These are phyloP conservation scores for Kazachstania sp. DNA, from an alignment of 1,139 yeast species.

Conservation along the genomic window DNA sequence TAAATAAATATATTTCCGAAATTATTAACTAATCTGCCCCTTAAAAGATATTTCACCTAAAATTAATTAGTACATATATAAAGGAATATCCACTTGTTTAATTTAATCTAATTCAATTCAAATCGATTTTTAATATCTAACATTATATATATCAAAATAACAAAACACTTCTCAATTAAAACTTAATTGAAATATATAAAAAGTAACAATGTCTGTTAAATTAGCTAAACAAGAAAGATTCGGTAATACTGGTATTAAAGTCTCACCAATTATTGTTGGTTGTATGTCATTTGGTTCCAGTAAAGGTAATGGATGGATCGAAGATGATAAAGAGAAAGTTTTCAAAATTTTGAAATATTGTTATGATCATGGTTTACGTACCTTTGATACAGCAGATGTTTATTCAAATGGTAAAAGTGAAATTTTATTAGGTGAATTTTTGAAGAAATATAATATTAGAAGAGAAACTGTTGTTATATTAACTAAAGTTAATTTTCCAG, in stretches of 20 bases:
- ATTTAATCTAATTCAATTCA: too few species aligned
- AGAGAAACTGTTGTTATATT: slow-evolving; percentile 25
- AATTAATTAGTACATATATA: too few species aligned
- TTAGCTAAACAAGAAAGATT: slow-evolving; percentile 8
- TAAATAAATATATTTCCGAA: too few species aligned
- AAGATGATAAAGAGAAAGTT: slow-evolving; percentile 31
- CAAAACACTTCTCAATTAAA: too few species aligned
- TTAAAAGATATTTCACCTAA: too few species aligned
- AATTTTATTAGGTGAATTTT: slow-evolving; percentile 32
- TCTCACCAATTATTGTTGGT: slow-evolving; percentile 43
- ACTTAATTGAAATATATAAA: too few species aligned
- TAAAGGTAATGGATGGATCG: slow-evolving; percentile 37
- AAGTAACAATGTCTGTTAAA: neutral
- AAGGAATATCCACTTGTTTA: too few species aligned
- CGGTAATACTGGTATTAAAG: slow-evolving; percentile 35
- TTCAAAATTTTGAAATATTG: slow-evolving; percentile 35
- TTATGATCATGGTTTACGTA: slow-evolving; percentile 38
- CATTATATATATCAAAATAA: too few species aligned
- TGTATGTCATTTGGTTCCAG: slow-evolving; percentile 49
- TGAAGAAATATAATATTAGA: slow-evolving; percentile 33
- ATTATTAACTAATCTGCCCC: too few species aligned
- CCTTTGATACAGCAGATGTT: slow-evolving; percentile 34
- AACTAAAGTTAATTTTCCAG: slow-evolving; percentile 1
- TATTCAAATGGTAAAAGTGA: slow-evolving; percentile 33
- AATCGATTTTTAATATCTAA: too few species aligned